Evolutionary conservation across 1,139 yeast genomes (phyloP), one percentile per base, ranked within the genome.

Genomic region (Taphrina wiesneri): DNA sequence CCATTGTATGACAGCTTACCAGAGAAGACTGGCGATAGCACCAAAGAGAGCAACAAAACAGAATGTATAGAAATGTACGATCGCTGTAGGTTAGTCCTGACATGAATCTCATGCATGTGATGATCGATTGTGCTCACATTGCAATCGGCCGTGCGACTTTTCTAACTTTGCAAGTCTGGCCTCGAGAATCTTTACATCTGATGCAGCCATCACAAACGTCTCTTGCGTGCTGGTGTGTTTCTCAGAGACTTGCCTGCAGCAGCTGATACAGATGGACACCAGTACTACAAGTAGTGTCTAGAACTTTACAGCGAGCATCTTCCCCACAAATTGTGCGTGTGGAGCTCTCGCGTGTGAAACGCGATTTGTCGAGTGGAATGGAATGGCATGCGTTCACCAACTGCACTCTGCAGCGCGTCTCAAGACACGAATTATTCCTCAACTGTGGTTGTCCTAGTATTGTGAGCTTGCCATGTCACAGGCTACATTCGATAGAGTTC

Each of bases 41-140:
- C 56, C 57, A 45, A 39, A 13, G 5, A 51, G 30, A 7, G 64
- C 34, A 11, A 51, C 64, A 23, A 60, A 51, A 28, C 47, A 39
- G 21, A 60, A 36, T 5, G 64, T 51, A 32, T 60, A 60, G 41
- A 60, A 43, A 32, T 60, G 64, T 15, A 60, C 57, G 26, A 60
- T 34, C 17, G 46, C 56, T 52, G 6, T 23, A n/a, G n/a, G n/a
- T 32, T 32, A 32, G 5, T 32, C 15, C 36, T 15, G 15, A 11
- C 15, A 2, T 4, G 15, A 32, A 32, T 11, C 36, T 11, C 23
- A 11, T 11, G 9, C 15, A 15, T 32, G 36, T 11, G 5, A 32
- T 9, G 17, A n/a, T n/a, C n/a, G n/a, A n/a, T n/a, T 39, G 43
- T 39, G 43, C 30, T 39, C 26, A 54, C 49, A 36, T 30, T 60